Evolutionary conservation across 371 early-diverging fungal genomes (phyloP).

Genomic region (Haplosporangium sp.): DNA sequence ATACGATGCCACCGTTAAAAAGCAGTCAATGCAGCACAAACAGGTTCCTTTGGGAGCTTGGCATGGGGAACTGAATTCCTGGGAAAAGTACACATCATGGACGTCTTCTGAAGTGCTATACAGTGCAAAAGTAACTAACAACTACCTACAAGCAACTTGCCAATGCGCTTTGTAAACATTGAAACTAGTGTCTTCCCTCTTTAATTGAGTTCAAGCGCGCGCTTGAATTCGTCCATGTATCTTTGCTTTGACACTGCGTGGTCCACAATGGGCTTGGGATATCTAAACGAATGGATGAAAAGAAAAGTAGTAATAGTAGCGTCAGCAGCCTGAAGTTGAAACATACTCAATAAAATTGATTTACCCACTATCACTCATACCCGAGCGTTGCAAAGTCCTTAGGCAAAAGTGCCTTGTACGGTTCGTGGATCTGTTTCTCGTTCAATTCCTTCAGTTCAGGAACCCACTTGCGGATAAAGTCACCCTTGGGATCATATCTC

Average conservation of each 20-base stretch:
- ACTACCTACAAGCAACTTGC: too few species aligned
- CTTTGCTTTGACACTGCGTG: slow-evolving; percentile 53
- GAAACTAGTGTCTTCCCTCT: too few species aligned
- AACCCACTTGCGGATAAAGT: slow-evolving; percentile 59
- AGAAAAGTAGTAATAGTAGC: not conserved
- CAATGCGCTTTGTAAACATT: not conserved
- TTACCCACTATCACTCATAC: slow-evolving; percentile 53
- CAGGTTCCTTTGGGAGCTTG: too few species aligned
- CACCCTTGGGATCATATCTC: slow-evolving; percentile 68
- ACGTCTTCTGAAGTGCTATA: too few species aligned
- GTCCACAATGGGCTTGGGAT: slow-evolving; percentile 67
- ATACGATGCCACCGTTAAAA: too few species aligned
- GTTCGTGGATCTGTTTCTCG: slow-evolving; percentile 57
- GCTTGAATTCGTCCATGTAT: slow-evolving; percentile 47
- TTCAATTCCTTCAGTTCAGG: slow-evolving; percentile 56
- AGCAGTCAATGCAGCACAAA: too few species aligned
- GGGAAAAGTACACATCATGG: too few species aligned
- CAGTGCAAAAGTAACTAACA: too few species aligned
- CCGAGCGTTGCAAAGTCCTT: slow-evolving; percentile 51
- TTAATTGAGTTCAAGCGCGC: slow-evolving; percentile 19
- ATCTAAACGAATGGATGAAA: slow-evolving; percentile 37
- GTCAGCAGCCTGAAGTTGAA: not conserved
- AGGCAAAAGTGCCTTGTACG: slow-evolving; percentile 32
- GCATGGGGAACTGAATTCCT: too few species aligned
- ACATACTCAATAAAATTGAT: not conserved